Conservation (phyloP, 768 basidiomycete genomes). For the Leucosporidium yakuticum region DNA sequence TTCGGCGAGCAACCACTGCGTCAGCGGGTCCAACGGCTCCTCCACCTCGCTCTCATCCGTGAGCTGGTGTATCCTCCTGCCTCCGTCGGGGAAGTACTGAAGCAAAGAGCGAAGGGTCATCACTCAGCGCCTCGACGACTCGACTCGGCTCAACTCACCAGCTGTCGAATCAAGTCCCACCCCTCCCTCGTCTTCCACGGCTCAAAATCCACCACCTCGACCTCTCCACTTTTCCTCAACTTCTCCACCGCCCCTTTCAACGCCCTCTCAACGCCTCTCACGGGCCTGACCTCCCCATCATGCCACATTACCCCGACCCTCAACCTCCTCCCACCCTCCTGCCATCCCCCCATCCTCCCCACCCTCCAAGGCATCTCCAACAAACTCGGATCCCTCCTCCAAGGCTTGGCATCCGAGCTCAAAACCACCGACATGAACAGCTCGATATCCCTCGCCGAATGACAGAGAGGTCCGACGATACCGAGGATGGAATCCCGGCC, state of each 20-base stretch:
- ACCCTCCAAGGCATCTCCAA: slow-evolving; percentile 17
- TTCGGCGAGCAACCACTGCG: neutral
- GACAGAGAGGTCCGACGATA: slow-evolving; percentile 17
- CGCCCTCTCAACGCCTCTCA: neutral
- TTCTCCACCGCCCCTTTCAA: neutral
- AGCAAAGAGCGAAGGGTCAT: too few species aligned
- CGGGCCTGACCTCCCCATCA: neutral
- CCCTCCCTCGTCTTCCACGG: slow-evolving; percentile 4
- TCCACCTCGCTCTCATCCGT: neutral
- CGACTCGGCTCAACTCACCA: neutral
- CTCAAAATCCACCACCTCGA: neutral
- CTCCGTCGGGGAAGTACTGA: neutral
- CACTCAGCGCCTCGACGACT: neutral
- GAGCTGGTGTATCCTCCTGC: neutral
- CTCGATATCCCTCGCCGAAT: slow-evolving; percentile 4
- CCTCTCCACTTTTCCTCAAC: neutral
- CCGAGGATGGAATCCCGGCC: slow-evolving; percentile 3
- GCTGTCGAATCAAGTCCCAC: neutral
- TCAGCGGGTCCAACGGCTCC: neutral
- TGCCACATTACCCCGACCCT: neutral
- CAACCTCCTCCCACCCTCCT: neutral
- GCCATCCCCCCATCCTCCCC: neutral
- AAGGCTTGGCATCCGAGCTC: neutral
- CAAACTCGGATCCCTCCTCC: slow-evolving; percentile 12
- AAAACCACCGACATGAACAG: slow-evolving; percentile 24